A percentile compares a stretch with the other conserved stretches of the same genome.
Evolutionary conservation across 129 eudicot species (phyloP).

Genomic region (Flaveria sonorensis): DNA sequence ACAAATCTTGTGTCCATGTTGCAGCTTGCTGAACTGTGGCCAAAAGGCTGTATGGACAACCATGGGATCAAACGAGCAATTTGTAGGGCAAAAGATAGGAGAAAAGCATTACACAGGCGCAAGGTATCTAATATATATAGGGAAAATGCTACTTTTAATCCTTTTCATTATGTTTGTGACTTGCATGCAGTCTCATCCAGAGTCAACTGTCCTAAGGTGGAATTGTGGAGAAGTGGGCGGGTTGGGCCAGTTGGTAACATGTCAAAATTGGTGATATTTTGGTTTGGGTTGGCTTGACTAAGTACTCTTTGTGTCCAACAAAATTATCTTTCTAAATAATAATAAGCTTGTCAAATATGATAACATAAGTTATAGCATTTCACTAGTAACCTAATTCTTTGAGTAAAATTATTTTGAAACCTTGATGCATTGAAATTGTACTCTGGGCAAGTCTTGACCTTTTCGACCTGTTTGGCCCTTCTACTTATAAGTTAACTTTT

Average conservation of each 20-base stretch:
- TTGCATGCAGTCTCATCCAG: slow-evolving; percentile 1
- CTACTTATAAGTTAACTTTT: not conserved
- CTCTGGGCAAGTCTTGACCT: not conserved
- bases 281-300: not conserved
- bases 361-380: not conserved
- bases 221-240: not conserved
- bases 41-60: slow-evolving; percentile 82
- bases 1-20: slow-evolving; percentile 22
- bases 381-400: not conserved
- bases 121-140: slow-evolving; percentile 61
- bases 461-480: not conserved
- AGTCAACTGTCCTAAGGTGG: not conserved
- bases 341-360: not conserved
- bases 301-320: not conserved
- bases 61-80: slow-evolving; percentile 90
- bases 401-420: not conserved
- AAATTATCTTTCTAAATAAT: not conserved
- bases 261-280: not conserved
- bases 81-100: slow-evolving; percentile 75
- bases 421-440: not conserved
- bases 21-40: slow-evolving; percentile 93
- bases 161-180: not conserved
- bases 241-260: not conserved
- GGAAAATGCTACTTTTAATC: slow-evolving; percentile 3
- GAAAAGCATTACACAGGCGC: slow-evolving; percentile 39